A percentile compares a stretch with the other conserved stretches of the same genome.
These are phyloP conservation scores for Diaporthe vaccinii DNA, from an alignment of 2,329 filamentous ascomycete species.

Conservation along the genomic window DNA sequence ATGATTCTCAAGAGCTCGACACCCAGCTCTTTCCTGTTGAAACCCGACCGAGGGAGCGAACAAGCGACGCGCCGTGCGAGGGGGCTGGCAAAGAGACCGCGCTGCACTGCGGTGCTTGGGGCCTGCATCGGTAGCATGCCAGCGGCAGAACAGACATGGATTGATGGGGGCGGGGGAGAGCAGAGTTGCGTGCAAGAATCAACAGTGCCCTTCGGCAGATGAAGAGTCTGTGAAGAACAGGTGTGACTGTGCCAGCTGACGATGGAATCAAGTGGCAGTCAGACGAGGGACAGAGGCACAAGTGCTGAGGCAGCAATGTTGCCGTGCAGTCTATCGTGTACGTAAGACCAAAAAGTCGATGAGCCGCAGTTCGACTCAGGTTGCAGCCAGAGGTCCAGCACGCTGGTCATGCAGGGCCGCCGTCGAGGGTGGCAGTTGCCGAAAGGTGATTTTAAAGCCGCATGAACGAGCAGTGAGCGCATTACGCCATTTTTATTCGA, in stretches of 20 bases:
- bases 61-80: neutral
- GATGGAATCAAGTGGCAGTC: neutral
- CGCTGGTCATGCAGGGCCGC: neutral
- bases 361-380: neutral
- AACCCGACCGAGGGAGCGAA: neutral
- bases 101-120: neutral
- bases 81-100: neutral
- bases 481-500: slow-evolving; percentile 39
- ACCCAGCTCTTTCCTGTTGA: neutral
- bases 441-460: neutral
- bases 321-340: neutral
- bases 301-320: slow-evolving; percentile 3
- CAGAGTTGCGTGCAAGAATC: neutral
- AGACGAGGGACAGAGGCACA: neutral
- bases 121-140: neutral
- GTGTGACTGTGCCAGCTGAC: neutral
- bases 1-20: neutral
- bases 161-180: neutral
- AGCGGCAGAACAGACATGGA: neutral
- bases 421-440: neutral
- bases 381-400: neutral
- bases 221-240: neutral
- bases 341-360: slow-evolving; percentile 2
- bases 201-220: slow-evolving; percentile 11
- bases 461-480: neutral